Evolutionary conservation across 805 yeast genomes (phyloP), one percentile per base, ranked within the genome.

Genomic region (Saturnispora silvae): DNA sequence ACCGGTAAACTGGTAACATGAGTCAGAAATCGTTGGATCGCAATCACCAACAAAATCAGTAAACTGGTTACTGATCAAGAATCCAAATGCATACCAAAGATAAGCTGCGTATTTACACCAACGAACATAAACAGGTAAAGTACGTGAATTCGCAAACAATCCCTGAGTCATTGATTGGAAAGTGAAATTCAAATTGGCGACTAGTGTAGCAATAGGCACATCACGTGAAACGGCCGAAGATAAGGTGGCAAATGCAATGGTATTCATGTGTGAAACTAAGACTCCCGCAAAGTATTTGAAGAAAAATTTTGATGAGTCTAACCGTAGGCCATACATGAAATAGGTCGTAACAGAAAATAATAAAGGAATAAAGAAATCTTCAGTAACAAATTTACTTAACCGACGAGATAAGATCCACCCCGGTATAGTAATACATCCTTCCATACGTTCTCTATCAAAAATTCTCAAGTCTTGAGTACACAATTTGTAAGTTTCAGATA

Each of bases 41-140:
- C 84, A 77, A 36, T 70, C 73, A 11, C 85, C 85, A 29, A 54
- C 42, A 60, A 65, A 81, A 24, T 67, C 71, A 2, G 80, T 63
- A 51, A 72, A 84, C 46, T 82, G 77, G 50, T 77, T 80, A 0
- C 86, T 67, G 28, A 69, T 49, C 40, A 77, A 49, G 2, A 76
- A 77, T 3, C 92, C 92, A 56, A 80, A 81, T 0, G 77, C 77
- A 51, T 80, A 84, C 83, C 87, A 85, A 36, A 79, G 65, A 51
- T 72, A 81, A 0, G 89, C 77, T 40, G 77, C 61, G 55, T 81
- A 84, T 51, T 79, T 81, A 4, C 78, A 68, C 95, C 95, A 84
- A 25, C 84, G 65, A 7, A 84, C 94, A 49, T 85, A 85, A 1
- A 81, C 94, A 0, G 94, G 94, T 75, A 83, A 68, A 1, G 72